phyloP scores from a whole-genome alignment of 345 rosid genomes.

The Eucalyptus pauciflora region DNA sequence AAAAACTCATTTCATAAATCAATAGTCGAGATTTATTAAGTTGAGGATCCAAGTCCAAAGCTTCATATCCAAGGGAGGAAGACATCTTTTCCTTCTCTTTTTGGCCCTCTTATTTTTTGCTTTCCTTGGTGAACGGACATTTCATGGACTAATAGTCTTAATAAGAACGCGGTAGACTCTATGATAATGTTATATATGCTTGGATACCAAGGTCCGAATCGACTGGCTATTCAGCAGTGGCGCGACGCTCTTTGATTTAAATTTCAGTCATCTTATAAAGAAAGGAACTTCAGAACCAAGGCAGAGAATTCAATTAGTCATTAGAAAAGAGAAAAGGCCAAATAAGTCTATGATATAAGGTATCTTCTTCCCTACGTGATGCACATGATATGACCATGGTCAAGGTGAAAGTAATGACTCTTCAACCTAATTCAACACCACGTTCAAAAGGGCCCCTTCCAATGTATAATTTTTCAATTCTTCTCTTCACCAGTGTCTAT shows the following conservation, averaged over 20 bases:
- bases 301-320: background rate
- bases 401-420: background rate
- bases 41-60: background rate
- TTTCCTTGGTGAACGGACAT: background rate
- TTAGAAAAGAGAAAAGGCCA: background rate
- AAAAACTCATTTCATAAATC: background rate
- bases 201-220: background rate
- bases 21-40: background rate
- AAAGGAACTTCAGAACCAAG: background rate
- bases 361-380: background rate
- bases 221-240: background rate
- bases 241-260: background rate
- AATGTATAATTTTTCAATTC: background rate
- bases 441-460: background rate
- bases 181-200: background rate
- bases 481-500: background rate
- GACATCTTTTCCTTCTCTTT: background rate
- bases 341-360: background rate
- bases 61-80: background rate
- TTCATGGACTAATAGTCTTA: background rate
- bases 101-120: background rate
- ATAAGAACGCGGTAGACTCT: background rate
- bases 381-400: background rate
- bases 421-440: background rate
- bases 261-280: background rate